Percentiles rank a stretch among this genome's conserved stretches.
Conservation (phyloP, 306 rosid genomes). For the Alnus rubra region DNA sequence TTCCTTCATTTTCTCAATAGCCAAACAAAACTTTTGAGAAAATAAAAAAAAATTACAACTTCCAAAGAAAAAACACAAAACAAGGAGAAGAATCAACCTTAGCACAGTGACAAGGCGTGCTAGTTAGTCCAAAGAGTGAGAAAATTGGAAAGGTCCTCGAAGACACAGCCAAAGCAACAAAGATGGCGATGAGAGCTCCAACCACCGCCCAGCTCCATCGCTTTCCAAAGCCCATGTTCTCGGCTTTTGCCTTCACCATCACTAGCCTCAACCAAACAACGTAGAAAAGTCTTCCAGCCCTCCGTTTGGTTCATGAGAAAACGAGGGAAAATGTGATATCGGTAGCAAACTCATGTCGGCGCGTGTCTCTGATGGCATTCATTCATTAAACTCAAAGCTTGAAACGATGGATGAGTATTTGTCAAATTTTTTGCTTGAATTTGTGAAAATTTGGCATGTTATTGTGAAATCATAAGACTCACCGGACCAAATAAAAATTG, state of each 20-base stretch:
- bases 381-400: too few species aligned
- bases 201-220: conserved; percentile 56
- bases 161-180: conserved; percentile 64
- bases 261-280: conserved; percentile 10
- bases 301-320: neutral
- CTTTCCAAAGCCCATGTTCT: conserved; percentile 37
- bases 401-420: too few species aligned
- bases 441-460: too few species aligned
- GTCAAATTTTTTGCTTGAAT: too few species aligned
- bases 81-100: conserved; percentile 47
- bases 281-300: neutral
- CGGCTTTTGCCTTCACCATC: conserved; percentile 43
- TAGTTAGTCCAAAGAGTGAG: conserved; percentile 52
- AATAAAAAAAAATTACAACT: neutral
- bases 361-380: too few species aligned
- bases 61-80: neutral
- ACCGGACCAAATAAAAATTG: too few species aligned
- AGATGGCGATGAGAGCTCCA: conserved; percentile 51
- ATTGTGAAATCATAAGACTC: too few species aligned
- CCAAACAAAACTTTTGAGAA: neutral
- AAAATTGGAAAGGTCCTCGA: conserved; percentile 39
- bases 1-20: conserved; percentile 3
- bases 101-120: conserved; percentile 65
- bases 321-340: neutral
- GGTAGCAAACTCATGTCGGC: neutral